Evolutionary conservation across 441 rosid species (phyloP).

Genomic region (Biscutella auriculata): DNA sequence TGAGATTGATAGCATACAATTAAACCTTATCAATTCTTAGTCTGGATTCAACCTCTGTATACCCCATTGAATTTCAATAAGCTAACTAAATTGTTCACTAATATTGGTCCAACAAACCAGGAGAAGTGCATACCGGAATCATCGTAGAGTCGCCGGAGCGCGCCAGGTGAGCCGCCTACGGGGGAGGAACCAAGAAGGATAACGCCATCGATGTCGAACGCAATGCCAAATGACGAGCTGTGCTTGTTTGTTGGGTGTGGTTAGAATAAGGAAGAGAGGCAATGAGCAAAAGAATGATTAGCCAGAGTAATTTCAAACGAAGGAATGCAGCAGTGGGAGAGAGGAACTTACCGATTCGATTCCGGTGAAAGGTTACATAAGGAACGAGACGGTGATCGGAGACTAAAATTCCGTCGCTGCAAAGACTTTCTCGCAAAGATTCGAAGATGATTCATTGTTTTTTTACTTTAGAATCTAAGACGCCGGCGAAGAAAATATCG

Average conservation of each 20-base stretch:
- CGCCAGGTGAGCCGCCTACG: conserved; percentile 50
- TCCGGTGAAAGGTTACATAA: conserved; percentile 8
- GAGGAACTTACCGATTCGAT: conserved; percentile 14
- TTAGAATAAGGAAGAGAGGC: not conserved
- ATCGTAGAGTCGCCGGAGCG: conserved; percentile 43
- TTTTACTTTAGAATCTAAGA: not conserved
- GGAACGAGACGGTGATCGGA: conserved; percentile 17
- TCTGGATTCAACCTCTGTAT: not conserved
- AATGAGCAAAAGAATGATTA: too few species aligned
- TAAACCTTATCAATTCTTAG: not conserved
- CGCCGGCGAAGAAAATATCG: not conserved
- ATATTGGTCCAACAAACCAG: not conserved
- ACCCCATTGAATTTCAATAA: too few species aligned
- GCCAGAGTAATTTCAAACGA: too few species aligned
- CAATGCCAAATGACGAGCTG: conserved; percentile 54
- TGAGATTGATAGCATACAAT: not conserved
- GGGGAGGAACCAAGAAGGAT: conserved; percentile 56
- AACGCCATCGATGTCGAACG: conserved; percentile 76
- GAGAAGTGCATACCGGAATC: conserved; percentile 24
- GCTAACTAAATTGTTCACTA: not conserved
- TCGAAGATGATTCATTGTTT: conserved; percentile 19
- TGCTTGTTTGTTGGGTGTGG: not conserved
- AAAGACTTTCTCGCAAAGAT: conserved; percentile 16
- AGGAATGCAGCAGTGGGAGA: not conserved
- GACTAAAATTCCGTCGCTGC: conserved; percentile 8